Conservation (phyloP, 768 basidiomycete species). For the Rhodotorula kratochvilovae region DNA sequence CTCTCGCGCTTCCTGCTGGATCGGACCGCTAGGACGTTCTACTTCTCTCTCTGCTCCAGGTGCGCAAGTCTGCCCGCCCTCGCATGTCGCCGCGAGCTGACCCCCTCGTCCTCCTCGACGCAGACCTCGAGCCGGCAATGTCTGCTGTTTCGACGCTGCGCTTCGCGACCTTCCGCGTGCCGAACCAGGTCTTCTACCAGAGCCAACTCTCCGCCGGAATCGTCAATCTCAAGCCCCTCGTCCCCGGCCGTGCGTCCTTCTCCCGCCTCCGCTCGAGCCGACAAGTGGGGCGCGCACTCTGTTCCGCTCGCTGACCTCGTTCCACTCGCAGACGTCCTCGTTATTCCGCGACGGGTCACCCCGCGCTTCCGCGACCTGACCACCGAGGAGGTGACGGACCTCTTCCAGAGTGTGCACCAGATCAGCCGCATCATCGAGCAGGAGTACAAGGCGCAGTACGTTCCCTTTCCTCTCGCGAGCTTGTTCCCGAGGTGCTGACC, state of each 20-base stretch:
- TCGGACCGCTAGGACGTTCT: not conserved
- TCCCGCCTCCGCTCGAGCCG: not conserved
- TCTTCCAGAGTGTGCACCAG: slow-evolving; percentile 72
- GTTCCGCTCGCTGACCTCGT: not conserved
- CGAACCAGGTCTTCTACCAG: slow-evolving; percentile 38
- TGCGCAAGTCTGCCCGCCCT: not conserved
- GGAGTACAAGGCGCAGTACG: slow-evolving; percentile 69
- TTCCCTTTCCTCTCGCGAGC: not conserved
- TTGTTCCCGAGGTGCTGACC: not conserved
- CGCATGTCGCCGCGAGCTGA: not conserved
- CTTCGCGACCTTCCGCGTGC: slow-evolving; percentile 31
- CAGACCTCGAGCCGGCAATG: not conserved
- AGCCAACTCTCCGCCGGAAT: slow-evolving; percentile 54
- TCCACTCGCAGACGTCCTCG: slow-evolving; percentile 54
- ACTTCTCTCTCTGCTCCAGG: not conserved
- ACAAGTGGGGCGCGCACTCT: slow-evolving; percentile 1
- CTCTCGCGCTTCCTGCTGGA: no score
- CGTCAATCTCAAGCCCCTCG: slow-evolving; percentile 90
- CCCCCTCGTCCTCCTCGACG: not conserved
- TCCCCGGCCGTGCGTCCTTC: slow-evolving; percentile 78
- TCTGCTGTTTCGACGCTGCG: slow-evolving; percentile 16
- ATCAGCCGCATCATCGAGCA: slow-evolving; percentile 76
- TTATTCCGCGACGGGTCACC: slow-evolving; percentile 56
- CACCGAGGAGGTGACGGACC: slow-evolving; percentile 63
- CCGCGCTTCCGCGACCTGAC: slow-evolving; percentile 55